Percentiles rank a stretch among this genome's conserved stretches.
These are phyloP conservation scores for Ophiosphaerella korrae DNA, from an alignment of 2,329 filamentous ascomycete species.

Conservation along the genomic window DNA sequence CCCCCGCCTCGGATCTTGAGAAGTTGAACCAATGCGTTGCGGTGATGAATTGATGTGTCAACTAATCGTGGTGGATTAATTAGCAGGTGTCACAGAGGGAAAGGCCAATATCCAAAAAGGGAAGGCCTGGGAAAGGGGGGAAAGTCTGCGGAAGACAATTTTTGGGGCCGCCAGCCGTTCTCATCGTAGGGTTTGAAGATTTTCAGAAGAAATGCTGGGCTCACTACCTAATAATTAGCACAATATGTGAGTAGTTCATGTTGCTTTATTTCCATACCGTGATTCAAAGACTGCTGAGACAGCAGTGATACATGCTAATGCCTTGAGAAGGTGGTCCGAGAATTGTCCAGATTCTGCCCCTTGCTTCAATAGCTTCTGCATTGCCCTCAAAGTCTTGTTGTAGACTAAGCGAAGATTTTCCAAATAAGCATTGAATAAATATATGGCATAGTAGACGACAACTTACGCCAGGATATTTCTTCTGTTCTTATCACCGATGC, in stretches of 20 bases:
- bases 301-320: conserved; percentile 24
- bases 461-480: conserved; percentile 17
- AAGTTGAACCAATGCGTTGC: conserved; percentile 23
- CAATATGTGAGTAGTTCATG: too few species aligned
- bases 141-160: too few species aligned
- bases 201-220: too few species aligned
- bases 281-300: conserved; percentile 21
- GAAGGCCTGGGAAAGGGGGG: too few species aligned
- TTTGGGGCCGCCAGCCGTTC: too few species aligned
- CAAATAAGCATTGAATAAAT: not conserved
- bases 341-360: conserved; percentile 13
- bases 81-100: too few species aligned
- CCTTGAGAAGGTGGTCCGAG: conserved; percentile 19
- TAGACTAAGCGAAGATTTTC: conserved; percentile 7
- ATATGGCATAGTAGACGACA: not conserved
- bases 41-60: conserved; percentile 21
- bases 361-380: conserved; percentile 19
- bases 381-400: conserved; percentile 14
- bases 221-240: too few species aligned
- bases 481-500: not conserved
- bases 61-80: not conserved
- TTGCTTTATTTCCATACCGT: not conserved
- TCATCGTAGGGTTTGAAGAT: too few species aligned
- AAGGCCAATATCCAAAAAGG: too few species aligned
- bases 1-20: conserved; percentile 21